Conservation (phyloP, 2,329 filamentous ascomycete species). For the Elsinoe ampelina region DNA sequence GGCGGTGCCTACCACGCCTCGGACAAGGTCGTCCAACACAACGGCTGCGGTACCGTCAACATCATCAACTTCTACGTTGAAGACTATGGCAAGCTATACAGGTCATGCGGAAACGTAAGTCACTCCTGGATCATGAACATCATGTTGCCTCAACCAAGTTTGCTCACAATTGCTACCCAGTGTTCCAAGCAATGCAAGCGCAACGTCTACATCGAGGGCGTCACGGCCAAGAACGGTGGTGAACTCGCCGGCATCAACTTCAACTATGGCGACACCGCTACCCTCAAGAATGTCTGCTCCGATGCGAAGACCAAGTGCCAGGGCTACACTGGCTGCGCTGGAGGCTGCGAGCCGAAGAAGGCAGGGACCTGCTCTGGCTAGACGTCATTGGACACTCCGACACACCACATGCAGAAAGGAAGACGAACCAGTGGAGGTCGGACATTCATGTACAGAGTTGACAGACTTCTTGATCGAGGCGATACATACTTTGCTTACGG, state of each 20-base stretch:
- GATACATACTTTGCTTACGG: background rate
- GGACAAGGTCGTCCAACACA: conserved; percentile 37
- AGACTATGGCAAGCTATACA: conserved; percentile 42
- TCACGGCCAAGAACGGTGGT: conserved; percentile 35
- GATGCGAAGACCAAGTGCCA: conserved; percentile 23
- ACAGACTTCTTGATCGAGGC: background rate
- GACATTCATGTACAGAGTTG: background rate
- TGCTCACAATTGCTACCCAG: conserved; percentile 1
- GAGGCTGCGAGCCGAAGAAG: conserved; percentile 23
- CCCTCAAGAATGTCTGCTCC: conserved; percentile 31
- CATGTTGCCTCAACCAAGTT: background rate
- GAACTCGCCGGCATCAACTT: conserved; percentile 42
- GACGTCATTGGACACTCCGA: background rate
- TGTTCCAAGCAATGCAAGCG: conserved; percentile 34
- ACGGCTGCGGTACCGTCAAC: conserved; percentile 33
- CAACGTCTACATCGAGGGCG: conserved; percentile 37
- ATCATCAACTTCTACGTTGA: conserved; percentile 35
- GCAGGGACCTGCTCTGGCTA: conserved; percentile 22
- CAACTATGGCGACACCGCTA: conserved; percentile 41
- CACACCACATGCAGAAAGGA: too few species aligned
- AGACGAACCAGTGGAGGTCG: background rate
- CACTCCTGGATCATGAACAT: background rate
- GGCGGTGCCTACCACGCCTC: conserved; percentile 31
- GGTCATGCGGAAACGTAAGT: conserved; percentile 39
- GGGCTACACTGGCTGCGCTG: conserved; percentile 24